phyloP scores from a whole-genome alignment of 2,329 filamentous ascomycete genomes.

The Colletotrichum neosansevieriae region DNA sequence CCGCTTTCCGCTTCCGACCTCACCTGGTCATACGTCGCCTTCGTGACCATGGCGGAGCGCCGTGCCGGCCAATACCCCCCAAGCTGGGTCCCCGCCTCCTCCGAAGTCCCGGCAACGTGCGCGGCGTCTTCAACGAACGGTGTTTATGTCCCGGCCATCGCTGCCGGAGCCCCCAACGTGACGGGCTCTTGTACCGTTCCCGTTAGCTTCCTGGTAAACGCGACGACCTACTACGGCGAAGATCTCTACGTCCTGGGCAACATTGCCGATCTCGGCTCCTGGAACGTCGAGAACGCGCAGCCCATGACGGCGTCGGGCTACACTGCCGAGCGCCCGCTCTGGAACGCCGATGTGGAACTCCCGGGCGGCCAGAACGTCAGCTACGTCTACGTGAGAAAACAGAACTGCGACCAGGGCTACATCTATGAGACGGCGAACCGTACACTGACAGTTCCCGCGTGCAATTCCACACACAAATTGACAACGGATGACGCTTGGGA shows the following conservation, averaged over 20 bases:
- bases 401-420: constrained; percentile 56
- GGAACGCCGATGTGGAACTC: constrained; percentile 56
- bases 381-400: constrained; percentile 60
- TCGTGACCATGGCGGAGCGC: constrained; percentile 59
- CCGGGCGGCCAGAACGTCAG: constrained; percentile 55
- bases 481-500: constrained; percentile 55
- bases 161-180: constrained; percentile 51
- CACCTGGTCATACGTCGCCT: constrained; percentile 66
- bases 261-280: constrained; percentile 56
- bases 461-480: constrained; percentile 44
- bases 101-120: constrained; percentile 47
- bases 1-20: constrained; percentile 61
- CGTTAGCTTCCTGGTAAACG: constrained; percentile 60
- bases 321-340: constrained; percentile 56
- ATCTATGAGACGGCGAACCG: constrained; percentile 60
- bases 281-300: constrained; percentile 54
- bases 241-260: constrained; percentile 60
- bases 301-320: constrained; percentile 57
- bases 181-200: constrained; percentile 48
- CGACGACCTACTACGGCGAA: constrained; percentile 60
- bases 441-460: constrained; percentile 54
- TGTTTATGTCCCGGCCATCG: constrained; percentile 50
- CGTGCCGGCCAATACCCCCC: constrained; percentile 50
- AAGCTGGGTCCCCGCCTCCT: constrained; percentile 44
- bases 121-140: constrained; percentile 44